These are phyloP conservation scores for Skeletonema grethae DNA, from an alignment of 108 stramenopile genomes.

Conservation along the genomic window DNA sequence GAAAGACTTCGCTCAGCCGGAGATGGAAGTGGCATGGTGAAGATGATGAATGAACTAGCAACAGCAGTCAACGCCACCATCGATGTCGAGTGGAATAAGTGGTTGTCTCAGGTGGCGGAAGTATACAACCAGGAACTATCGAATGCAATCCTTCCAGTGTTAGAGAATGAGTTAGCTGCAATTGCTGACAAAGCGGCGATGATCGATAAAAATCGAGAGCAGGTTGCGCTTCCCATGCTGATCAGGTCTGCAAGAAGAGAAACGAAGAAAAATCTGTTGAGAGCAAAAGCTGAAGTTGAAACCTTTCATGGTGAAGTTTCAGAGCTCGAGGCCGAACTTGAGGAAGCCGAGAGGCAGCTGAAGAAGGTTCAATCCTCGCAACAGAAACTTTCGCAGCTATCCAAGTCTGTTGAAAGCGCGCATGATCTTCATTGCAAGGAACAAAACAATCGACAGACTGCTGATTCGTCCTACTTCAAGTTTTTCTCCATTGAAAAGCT, in stretches of 20 bases:
- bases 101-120: slow-evolving; percentile 52
- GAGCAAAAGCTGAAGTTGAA: slow-evolving; percentile 27
- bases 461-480: slow-evolving; percentile 47
- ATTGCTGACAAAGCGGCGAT: slow-evolving; percentile 26
- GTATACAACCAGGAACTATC: slow-evolving; percentile 36
- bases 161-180: slow-evolving; percentile 6
- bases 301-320: slow-evolving; percentile 40
- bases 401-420: slow-evolving; percentile 19
- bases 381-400: slow-evolving; percentile 7
- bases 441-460: slow-evolving; percentile 11
- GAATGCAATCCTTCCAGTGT: slow-evolving; percentile 12
- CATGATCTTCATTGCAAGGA: slow-evolving; percentile 17
- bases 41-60: slow-evolving; percentile 2
- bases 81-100: slow-evolving; percentile 46
- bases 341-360: slow-evolving; percentile 29
- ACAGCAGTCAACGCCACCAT: slow-evolving; percentile 25
- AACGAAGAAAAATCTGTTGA: slow-evolving; percentile 39
- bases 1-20: slow-evolving; percentile 32
- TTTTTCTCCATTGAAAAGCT: slow-evolving; percentile 54
- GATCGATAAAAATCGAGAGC: slow-evolving; percentile 30
- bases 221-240: slow-evolving; percentile 28
- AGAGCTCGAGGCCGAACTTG: slow-evolving; percentile 37
- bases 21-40: background rate
- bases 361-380: slow-evolving; percentile 14
- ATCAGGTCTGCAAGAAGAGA: slow-evolving; percentile 36